Base-by-base conservation (phyloP, 164 flowering plant genomes). In the Magnolia officinalis region DNA sequence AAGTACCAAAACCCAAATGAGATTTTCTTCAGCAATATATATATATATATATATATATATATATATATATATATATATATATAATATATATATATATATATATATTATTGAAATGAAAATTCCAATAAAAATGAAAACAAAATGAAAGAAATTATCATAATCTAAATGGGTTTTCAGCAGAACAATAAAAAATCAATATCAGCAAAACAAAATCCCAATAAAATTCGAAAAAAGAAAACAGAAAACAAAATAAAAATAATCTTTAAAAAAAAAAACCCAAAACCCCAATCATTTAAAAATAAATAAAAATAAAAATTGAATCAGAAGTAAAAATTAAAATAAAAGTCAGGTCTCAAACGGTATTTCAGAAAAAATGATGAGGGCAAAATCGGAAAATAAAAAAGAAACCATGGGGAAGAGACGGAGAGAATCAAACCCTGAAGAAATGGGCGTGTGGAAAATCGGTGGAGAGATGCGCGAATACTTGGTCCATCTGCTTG, bases 401-500 rank as follows among this genome's bases (percentile, higher is more conserved):
- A 45, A 45, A 49, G n/a, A 72, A 7, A 50, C 29, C 29, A 26
- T 59, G 58, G 66, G 7, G 2, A 24, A 11, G 74, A 50, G 24
- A 23, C 67, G 51, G 63, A 64, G 76, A 66, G 64, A 18, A 72
- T 75, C 82, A 23, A 52, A 94, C 98, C 90, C 96, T 87, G 23
- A 92, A 80, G 84, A 96, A 96, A 50, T 78, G 85, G 76, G 91
- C 89, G 50, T 86, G 89, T 31, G 99, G 99, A 83, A 89, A 90
- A 85, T 96, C 97, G 64, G 89, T 88, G 67, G 97, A 86, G 81
- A 96, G 96, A 75, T 92, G 99, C 26, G 91, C 81, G 72, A 96
- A 92, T 64, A 96, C 93, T 82, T 88, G 88, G 83, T 96, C 99
- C 99, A 96, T 96, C 75, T 90, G 99, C 83, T 91, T 92, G 7